Base-by-base conservation (phyloP, 2,329 filamentous ascomycete genomes). In the Alternaria burnsii region DNA sequence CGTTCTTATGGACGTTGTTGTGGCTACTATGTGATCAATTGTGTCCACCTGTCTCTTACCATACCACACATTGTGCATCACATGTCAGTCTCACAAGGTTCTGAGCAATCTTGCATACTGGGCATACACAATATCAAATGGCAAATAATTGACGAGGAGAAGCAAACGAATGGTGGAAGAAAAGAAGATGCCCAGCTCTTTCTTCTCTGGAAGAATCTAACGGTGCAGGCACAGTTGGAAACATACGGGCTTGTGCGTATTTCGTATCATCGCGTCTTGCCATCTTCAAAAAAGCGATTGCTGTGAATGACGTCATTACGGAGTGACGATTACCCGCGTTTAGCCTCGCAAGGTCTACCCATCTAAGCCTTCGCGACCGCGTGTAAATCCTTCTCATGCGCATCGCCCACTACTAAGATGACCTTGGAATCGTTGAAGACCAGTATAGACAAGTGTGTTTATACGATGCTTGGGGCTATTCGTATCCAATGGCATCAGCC, bases 301-400 rank as follows among this genome's bases (percentile, higher is more conserved):
- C 9, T 20, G 18, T n/a, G n/a, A 20, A 18, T 36, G 46, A 36
- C 12, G 30, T 48, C 30, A 48, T 48, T 9, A 36, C 14, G 18
- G 46, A 20, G 20, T 24, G 40, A 32, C 18, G 18, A 24, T 34
- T 12, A 34, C 30, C 46, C 30, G 46, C 16, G 18, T 36, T 36
- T 36, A 30, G 40, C 46, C 30, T 55, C 42, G 52, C 42, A 55
- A 55, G 42, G 28, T 40, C 18, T 47, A 20, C 52, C 52, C 47
- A 7, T 18, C 52, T 48, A 42, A 38, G 38, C 34, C 30, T 18
- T 26, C 40, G 18, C 40, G 12, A 43, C 22, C 16, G 18, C 52
- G 42, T 3, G 2, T 20, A n/a, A 5, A 41, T 43, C 38, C 38
- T 44, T 22, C 30, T 9, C 40, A 34, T 3, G 30, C 41, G 11